Base-by-base conservation (phyloP, 805 yeast genomes). In the Saccharomyces mikatae region DNA sequence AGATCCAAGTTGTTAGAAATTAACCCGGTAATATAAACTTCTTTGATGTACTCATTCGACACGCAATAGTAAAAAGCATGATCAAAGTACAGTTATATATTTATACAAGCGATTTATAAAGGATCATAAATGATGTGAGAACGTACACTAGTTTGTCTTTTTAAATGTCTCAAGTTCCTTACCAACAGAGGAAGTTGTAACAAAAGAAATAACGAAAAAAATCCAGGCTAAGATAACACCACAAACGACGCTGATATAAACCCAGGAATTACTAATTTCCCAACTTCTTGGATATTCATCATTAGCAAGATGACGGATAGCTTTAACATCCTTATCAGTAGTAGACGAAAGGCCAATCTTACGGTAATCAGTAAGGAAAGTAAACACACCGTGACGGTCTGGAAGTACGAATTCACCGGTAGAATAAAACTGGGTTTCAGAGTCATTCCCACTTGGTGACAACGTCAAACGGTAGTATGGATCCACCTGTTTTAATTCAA, bases 311-410 rank as follows among this genome's bases (percentile, higher is more conserved):
- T 94, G 98, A 70, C 98, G 83, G 49, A 94, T 84, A 1, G 98
- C 83, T 52, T 89, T 89, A 21, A 86, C 83, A 53, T 78, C 78
- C 57, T 80, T 77, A 62, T 85, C 88, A 28, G 76, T 76, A 52
- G 92, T 68, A 70, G 76, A 90, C 26, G 87, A 76, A 62, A 78
- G 76, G 5, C 98, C 98, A 13, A 80, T 75, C 66, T 96, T 83
- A 68, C 80, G 80, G 75, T 91, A 91, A 63, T 87, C 86, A 48
- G 87, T 77, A 57, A 78, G 78, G 69, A 88, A 90, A 1, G 97
- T 87, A 74, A 90, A 94, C 80, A 94, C 87, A 54, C 99, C 99
- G 71, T 94, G 96, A 65, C 90, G 97, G 70, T 92, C 97, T 24
- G 99, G 99, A 41, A 89, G 72, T 49, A 78, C 78, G 71, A 94